Percentiles rank a stretch among this genome's conserved stretches.
These are phyloP conservation scores for Peziza echinospora DNA, from an alignment of 495 filamentous ascomycete genomes.

Conservation along the genomic window DNA sequence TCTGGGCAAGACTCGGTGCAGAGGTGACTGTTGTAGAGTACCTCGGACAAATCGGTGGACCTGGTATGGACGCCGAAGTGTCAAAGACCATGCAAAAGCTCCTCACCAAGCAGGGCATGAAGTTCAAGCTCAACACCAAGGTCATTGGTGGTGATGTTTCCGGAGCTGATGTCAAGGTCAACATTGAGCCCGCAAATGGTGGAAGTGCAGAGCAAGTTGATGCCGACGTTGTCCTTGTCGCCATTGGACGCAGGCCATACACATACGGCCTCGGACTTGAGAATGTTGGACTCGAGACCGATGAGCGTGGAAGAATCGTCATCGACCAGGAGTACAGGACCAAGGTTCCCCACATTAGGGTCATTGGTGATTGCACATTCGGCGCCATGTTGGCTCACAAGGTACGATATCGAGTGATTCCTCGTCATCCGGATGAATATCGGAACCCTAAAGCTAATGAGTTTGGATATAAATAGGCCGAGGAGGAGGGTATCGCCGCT, in stretches of 20 bases:
- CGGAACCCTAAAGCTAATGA: neutral
- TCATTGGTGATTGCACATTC: conserved; percentile 90
- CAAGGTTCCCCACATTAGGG: conserved; percentile 87
- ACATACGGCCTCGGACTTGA: conserved; percentile 77
- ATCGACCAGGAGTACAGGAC: conserved; percentile 98
- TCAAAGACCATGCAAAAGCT: conserved; percentile 83
- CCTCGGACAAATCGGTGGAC: conserved; percentile 85
- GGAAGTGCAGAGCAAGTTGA: conserved; percentile 85
- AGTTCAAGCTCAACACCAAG: conserved; percentile 96
- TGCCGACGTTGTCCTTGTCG: conserved; percentile 87
- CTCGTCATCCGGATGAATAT: neutral
- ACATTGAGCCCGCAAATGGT: conserved; percentile 82
- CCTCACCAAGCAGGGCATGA: conserved; percentile 88
- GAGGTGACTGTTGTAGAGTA: conserved; percentile 97
- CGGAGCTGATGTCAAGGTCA: conserved; percentile 48
- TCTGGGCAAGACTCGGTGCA: conserved; percentile 81
- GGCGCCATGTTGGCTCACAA: conserved; percentile 99
- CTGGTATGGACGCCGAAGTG: conserved; percentile 91
- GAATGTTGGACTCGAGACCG: conserved; percentile 82
- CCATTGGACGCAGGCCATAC: conserved; percentile 89
- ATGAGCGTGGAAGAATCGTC: conserved; percentile 79
- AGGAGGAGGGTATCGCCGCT: conserved; percentile 88
- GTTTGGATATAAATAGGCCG: conserved; percentile 27
- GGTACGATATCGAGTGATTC: conserved; percentile 12
- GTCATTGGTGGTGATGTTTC: conserved; percentile 65